A percentile compares a stretch with the other conserved stretches of the same genome.
phyloP scores from a whole-genome alignment of 441 rosid genomes.

The Bruguiera hainesii region DNA sequence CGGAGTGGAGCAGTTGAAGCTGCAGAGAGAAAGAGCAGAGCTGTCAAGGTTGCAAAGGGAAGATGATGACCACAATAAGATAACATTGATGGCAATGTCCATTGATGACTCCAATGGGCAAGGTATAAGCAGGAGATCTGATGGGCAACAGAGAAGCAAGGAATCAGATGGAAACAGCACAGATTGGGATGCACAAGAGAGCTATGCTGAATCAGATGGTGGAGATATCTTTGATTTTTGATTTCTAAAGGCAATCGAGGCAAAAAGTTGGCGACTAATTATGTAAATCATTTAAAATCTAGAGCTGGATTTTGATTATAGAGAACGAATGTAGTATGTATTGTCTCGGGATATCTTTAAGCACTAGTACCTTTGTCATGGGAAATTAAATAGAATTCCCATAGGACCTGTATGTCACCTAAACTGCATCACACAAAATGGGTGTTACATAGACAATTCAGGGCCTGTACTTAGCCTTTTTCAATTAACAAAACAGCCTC shows the following conservation, averaged over 20 bases:
- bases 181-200: background rate
- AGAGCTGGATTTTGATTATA: too few species aligned
- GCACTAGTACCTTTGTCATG: background rate
- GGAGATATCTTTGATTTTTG: background rate
- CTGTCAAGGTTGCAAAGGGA: conserved; percentile 23
- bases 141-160: conserved; percentile 17
- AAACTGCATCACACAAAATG: conserved; percentile 23
- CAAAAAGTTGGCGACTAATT: too few species aligned
- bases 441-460: conserved; percentile 21
- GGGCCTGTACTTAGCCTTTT: conserved; percentile 18
- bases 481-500: conserved; percentile 21
- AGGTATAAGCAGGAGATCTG: background rate
- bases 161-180: conserved; percentile 4
- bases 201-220: background rate
- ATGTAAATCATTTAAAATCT: too few species aligned
- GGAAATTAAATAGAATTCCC: background rate
- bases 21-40: conserved; percentile 23
- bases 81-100: conserved; percentile 32
- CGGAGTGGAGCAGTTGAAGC: conserved; percentile 44
- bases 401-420: conserved; percentile 13
- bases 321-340: too few species aligned
- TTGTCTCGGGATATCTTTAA: too few species aligned
- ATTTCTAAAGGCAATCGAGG: too few species aligned
- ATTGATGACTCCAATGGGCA: conserved; percentile 21
- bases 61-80: conserved; percentile 45